phyloP scores from a whole-genome alignment of 331 rosid genomes.

The Quercus lobata region DNA sequence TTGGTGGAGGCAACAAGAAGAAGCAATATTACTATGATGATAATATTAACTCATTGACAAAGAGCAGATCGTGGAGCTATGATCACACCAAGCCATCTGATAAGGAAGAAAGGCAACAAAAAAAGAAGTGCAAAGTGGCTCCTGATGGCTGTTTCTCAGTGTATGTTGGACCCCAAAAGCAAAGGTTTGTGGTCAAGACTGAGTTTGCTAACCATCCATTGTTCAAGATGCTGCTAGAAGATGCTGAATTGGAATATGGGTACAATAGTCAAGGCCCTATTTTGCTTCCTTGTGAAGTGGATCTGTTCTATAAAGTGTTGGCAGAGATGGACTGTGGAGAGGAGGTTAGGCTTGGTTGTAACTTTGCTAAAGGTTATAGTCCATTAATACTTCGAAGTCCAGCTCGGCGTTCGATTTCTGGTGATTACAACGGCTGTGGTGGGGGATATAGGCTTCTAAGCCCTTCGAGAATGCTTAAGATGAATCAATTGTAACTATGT shows the following conservation, averaged over 20 bases:
- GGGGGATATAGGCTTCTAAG: slow-evolving; percentile 23
- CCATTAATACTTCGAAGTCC: slow-evolving; percentile 25
- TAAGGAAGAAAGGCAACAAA: neutral
- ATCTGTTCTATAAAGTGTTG: slow-evolving; percentile 40
- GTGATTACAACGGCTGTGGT: neutral
- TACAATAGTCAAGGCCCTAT: slow-evolving; percentile 56
- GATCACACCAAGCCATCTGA: neutral
- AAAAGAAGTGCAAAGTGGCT: slow-evolving; percentile 20
- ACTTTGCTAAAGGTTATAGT: slow-evolving; percentile 1
- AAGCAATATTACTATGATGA: neutral
- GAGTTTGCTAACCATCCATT: slow-evolving; percentile 52
- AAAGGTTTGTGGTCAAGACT: slow-evolving; percentile 47
- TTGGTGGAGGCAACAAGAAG: neutral
- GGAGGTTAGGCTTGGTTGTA: neutral
- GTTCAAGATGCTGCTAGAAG: slow-evolving; percentile 62
- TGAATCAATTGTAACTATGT: neutral
- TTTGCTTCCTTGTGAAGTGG: slow-evolving; percentile 63
- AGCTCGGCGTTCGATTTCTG: neutral
- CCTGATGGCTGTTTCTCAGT: slow-evolving; percentile 61
- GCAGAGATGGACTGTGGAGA: slow-evolving; percentile 39
- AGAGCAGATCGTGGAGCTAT: slow-evolving; percentile 9
- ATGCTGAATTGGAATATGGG: slow-evolving; percentile 63
- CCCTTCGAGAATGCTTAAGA: slow-evolving; percentile 17
- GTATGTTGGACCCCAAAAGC: slow-evolving; percentile 53
- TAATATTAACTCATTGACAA: neutral